These are phyloP conservation scores for Ustilago loliicola DNA, from an alignment of 1,284 basidiomycete species.

Conservation along the genomic window DNA sequence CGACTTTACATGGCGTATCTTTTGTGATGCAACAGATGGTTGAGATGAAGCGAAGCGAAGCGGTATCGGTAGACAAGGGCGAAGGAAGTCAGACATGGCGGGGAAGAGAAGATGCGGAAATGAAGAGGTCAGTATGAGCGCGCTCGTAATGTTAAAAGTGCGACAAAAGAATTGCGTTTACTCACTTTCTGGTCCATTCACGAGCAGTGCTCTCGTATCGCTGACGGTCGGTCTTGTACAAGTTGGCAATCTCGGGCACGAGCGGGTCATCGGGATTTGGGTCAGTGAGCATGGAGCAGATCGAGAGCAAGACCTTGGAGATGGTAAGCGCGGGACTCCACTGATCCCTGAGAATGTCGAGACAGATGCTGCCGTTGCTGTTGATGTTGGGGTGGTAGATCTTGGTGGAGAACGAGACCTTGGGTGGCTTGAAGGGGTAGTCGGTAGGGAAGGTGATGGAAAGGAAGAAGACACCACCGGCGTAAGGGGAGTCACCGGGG, in stretches of 20 bases:
- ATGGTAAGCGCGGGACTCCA: slow-evolving; percentile 90
- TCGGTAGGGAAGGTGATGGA: slow-evolving; percentile 78
- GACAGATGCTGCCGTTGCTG: slow-evolving; percentile 96
- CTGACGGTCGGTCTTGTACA: slow-evolving; percentile 69
- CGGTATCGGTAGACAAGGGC: neutral
- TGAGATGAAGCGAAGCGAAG: neutral
- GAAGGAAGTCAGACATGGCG: neutral
- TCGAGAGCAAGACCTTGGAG: slow-evolving; percentile 78
- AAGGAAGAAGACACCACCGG: slow-evolving; percentile 68
- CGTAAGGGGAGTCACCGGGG: slow-evolving; percentile 67
- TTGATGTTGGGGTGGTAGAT: slow-evolving; percentile 97
- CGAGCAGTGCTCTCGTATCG: slow-evolving; percentile 70
- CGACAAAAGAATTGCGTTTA: slow-evolving; percentile 7
- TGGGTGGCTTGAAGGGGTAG: slow-evolving; percentile 80
- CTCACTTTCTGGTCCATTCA: slow-evolving; percentile 70
- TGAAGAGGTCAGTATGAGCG: slow-evolving; percentile 1
- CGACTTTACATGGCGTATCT: slow-evolving; percentile 54
- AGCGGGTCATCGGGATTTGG: slow-evolving; percentile 71
- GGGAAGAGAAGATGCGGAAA: no score
- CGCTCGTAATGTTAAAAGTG: neutral
- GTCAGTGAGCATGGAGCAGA: slow-evolving; percentile 70
- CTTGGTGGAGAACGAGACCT: slow-evolving; percentile 97
- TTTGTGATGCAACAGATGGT: neutral
- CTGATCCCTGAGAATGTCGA: slow-evolving; percentile 94
- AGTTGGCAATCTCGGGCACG: slow-evolving; percentile 69